These are phyloP conservation scores for Adansonia madagascariensis DNA, from an alignment of 441 rosid species.

Conservation along the genomic window DNA sequence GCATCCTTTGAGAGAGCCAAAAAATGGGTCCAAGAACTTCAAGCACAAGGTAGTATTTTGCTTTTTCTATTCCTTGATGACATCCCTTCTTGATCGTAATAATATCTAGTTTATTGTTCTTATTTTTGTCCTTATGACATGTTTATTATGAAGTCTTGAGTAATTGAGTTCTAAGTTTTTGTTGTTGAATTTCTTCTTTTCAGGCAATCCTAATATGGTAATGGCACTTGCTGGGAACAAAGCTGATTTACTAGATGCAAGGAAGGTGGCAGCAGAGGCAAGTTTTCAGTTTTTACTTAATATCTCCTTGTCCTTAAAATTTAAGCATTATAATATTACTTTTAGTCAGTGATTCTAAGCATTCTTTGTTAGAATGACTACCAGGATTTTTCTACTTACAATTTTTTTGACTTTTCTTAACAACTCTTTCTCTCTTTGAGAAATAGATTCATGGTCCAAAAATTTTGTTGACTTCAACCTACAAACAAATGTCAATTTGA, in stretches of 20 bases:
- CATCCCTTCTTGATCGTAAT: background rate
- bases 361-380: background rate
- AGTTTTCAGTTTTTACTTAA: constrained; percentile 33
- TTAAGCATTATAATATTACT: background rate
- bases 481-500: constrained; percentile 35
- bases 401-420: constrained; percentile 2
- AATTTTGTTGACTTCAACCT: background rate
- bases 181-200: background rate
- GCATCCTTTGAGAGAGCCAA: constrained; percentile 94
- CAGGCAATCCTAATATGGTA: constrained; percentile 91
- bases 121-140: background rate
- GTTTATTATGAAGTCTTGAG: too few species aligned
- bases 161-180: constrained; percentile 6
- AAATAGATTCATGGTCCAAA: constrained; percentile 15
- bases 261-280: constrained; percentile 80
- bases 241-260: constrained; percentile 82
- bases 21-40: constrained; percentile 98
- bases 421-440: background rate
- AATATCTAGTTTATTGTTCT: constrained; percentile 8
- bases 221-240: constrained; percentile 97
- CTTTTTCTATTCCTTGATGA: constrained; percentile 3
- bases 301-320: background rate
- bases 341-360: background rate
- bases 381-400: background rate
- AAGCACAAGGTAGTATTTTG: constrained; percentile 84